Conservation (phyloP, 306 rosid genomes). For the Quercus gilva region DNA sequence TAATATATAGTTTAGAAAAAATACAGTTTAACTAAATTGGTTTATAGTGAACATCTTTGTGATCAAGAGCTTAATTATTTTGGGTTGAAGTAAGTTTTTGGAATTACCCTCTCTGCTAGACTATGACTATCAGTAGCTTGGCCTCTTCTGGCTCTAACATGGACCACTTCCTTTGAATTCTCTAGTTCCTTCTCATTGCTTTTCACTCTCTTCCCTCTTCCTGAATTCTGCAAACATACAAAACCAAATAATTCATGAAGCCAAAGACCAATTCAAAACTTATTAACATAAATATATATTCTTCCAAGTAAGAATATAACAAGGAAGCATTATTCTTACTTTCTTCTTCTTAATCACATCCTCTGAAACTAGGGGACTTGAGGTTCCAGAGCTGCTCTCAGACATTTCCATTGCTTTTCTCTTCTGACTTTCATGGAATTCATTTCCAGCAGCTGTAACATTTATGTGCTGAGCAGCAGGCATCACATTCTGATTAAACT, state of each 20-base stretch:
- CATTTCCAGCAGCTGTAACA: constrained; percentile 32
- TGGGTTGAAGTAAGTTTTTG: neutral
- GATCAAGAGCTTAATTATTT: neutral
- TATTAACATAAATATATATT: neutral
- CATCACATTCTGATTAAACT: constrained; percentile 28
- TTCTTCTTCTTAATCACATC: constrained; percentile 42
- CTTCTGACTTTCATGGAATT: constrained; percentile 45
- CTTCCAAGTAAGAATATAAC: neutral
- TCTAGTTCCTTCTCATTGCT: constrained; percentile 48
- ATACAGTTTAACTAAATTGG: neutral
- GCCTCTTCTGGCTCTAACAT: constrained; percentile 98
- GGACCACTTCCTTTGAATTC: constrained; percentile 78
- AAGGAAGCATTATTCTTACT: constrained; percentile 27
- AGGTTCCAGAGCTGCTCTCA: constrained; percentile 59
- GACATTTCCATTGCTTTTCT: constrained; percentile 51
- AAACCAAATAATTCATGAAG: neutral
- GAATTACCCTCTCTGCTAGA: constrained; percentile 90
- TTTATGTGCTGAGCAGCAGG: constrained; percentile 20
- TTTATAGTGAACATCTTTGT: neutral
- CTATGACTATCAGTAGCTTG: constrained; percentile 99
- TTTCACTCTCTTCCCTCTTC: constrained; percentile 69
- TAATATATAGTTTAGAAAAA: neutral
- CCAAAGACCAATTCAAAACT: neutral
- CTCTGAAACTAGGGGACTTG: constrained; percentile 63
- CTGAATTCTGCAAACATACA: constrained; percentile 43